Evolutionary conservation across 345 rosid genomes (phyloP), one percentile per base, ranked within the genome.

Genomic region (Dipteronia dyeriana): DNA sequence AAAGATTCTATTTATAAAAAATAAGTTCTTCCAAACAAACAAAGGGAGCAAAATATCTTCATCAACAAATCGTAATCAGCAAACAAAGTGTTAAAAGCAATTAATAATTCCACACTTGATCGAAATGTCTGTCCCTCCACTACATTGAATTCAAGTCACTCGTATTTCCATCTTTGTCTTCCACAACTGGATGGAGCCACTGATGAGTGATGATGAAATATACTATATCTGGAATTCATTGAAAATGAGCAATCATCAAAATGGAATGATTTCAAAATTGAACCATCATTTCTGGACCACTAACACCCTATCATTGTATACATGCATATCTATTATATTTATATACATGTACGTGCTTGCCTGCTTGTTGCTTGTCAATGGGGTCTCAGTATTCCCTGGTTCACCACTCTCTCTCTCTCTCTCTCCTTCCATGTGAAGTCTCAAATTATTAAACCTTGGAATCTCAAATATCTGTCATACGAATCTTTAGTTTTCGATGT

Each of bases 31-130:
- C 5, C 5, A 31, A 31, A 31, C 0, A n/a, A n/a, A n/a, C n/a
- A n/a, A n/a, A n/a, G n/a, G 5, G 34, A 31, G 34, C 34, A 0
- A 3, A 4, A 65, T 5, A 11, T 16, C 45, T 38, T 66, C 11
- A 49, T 1, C n/a, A 13, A 66, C 14, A 14, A 66, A 66, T 57
- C 12, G 45, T 20, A 26, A 26, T 45, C 34, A 5, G 14, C 13
- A 7, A 20, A 64, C 16, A 29, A 66, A 64, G 38, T 13, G 19
- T 51, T 41, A 66, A 56, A 75, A 62, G 79, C 31, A 6, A n/a
- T 17, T 10, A 75, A 75, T 75, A 39, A 64, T 76, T 73, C 12
- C 39, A 25, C 70, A 16, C 71, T 77, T 78, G 70, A 69, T 59
- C 45, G 51, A 56, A 59, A 60, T 69, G 12, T 49, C 65, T 7